Base-by-base conservation (phyloP, 306 rosid genomes). In the Vigna nakashimae region DNA sequence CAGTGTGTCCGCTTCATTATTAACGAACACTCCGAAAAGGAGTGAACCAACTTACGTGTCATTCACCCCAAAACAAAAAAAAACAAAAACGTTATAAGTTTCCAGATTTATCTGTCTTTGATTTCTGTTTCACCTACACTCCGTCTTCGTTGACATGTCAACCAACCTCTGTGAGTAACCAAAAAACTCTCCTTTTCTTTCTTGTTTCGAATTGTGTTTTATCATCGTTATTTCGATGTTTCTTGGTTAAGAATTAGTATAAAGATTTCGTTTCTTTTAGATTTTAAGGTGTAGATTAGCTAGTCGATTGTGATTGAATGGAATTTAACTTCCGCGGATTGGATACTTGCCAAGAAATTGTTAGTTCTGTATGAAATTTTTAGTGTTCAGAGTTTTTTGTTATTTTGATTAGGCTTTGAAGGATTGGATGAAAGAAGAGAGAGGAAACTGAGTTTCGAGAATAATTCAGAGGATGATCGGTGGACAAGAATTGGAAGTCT, bases 401-500 rank as follows among this genome's bases (percentile, higher is more conserved):
- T 75, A 9, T 45, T 65, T 45, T 58, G 65, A 2, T 52, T 67
- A 93, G 98, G 96, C 83, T 85, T 83, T 71, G 96, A 89, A 77
- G 96, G 92, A 58, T 72, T 52, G 8, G 92, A 89, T 18, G 96
- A 88, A 53, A 86, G 88, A 26, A 89, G 83, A 86, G 89, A 90
- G 71, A 87, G 36, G 71, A 66, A 66, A 22, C 7, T 22, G 71
- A 20, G 34, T 66, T 18, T 66, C 13, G 71, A 66, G 71, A 66
- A 20, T 22, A 66, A 73, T 63, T 90, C 93, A 0, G 97, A 91
- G 84, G 96, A 91, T 38, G 97, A 93, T 17, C 84, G 87, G 81
- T 75, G 87, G 76, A 84, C 86, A 2, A 84, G 83, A 78, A 91
- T 90, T 42, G 91, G 84, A 62, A 90, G 72, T 56, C 71, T 93